Percentiles rank a stretch among this genome's conserved stretches.
phyloP scores from a whole-genome alignment of 2,329 filamentous ascomycete species.

The Botrytis cinerea region DNA sequence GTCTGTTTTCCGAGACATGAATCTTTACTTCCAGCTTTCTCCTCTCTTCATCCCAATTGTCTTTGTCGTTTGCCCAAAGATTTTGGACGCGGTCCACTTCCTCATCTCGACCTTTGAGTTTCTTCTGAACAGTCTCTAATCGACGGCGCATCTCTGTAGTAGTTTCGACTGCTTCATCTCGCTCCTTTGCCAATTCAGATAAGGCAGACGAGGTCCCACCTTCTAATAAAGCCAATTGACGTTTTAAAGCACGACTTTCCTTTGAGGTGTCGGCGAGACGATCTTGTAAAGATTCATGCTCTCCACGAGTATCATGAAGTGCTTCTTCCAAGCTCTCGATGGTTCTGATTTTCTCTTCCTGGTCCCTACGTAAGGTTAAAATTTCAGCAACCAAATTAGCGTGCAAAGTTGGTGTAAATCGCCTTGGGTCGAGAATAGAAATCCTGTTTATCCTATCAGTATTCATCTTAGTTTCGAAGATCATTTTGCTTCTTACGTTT shows the following conservation, averaged over 20 bases:
- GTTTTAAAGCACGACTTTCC: constrained; percentile 78
- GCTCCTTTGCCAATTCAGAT: constrained; percentile 78
- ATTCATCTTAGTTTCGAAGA: background rate
- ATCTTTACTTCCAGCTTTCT: constrained; percentile 80
- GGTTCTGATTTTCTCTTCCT: constrained; percentile 83
- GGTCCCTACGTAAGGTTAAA: constrained; percentile 78
- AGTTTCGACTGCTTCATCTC: constrained; percentile 78
- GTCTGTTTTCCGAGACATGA: constrained; percentile 83
- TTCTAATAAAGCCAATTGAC: constrained; percentile 83
- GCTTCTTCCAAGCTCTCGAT: constrained; percentile 82
- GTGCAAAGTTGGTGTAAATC: constrained; percentile 93
- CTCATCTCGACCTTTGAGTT: constrained; percentile 76
- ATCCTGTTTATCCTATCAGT: constrained; percentile 42
- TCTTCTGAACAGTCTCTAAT: constrained; percentile 77
- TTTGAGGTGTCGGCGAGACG: constrained; percentile 65
- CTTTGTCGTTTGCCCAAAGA: constrained; percentile 81
- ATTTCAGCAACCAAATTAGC: constrained; percentile 96
- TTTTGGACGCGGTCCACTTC: constrained; percentile 76
- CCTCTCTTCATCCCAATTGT: constrained; percentile 80
- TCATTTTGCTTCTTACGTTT: constrained; percentile 45
- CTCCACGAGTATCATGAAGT: constrained; percentile 69
- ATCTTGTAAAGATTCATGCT: constrained; percentile 70
- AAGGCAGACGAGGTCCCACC: constrained; percentile 85
- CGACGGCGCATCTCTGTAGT: constrained; percentile 72
- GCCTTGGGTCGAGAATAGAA: constrained; percentile 78